Evolutionary conservation across 2,329 filamentous ascomycete genomes (phyloP).

Genomic region (Drechslerella coelobrocha): DNA sequence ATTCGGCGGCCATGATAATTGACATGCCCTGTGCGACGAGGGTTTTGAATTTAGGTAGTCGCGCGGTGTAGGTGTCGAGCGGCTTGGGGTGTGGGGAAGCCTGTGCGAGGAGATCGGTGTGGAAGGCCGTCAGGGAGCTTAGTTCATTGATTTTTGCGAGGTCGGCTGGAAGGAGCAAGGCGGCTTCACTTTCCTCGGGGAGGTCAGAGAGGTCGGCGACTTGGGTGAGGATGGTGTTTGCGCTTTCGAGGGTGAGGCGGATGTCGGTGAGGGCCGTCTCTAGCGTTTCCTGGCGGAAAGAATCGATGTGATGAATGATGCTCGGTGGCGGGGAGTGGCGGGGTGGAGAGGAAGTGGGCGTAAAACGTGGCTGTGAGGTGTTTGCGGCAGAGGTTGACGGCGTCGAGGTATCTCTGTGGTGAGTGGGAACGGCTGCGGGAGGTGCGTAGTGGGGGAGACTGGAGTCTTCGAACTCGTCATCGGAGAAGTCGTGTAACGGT

Average conservation of each 20-base stretch:
- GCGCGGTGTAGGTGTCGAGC: conserved; percentile 26
- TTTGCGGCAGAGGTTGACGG: conserved; percentile 36
- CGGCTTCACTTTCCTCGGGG: conserved; percentile 32
- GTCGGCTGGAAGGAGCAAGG: conserved; percentile 29
- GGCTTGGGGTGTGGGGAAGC: conserved; percentile 3
- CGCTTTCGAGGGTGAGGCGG: conserved; percentile 30
- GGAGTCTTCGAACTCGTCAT: conserved; percentile 34
- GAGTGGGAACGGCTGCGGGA: conserved; percentile 9
- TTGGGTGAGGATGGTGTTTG: conserved; percentile 46
- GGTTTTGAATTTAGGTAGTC: conserved; percentile 40
- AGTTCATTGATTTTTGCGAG: conserved; percentile 48
- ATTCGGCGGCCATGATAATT: conserved; percentile 45
- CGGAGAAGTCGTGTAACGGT: conserved; percentile 19
- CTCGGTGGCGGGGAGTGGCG: conserved; percentile 30
- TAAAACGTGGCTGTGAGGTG: conserved; percentile 37
- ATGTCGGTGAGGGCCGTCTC: conserved; percentile 48
- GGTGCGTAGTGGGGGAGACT: conserved; percentile 39
- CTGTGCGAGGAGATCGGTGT: conserved; percentile 9
- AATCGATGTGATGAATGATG: conserved; percentile 49
- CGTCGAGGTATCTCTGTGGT: conserved; percentile 24
- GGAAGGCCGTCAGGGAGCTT: conserved; percentile 16
- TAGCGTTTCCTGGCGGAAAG: conserved; percentile 47
- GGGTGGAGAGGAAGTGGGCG: conserved; percentile 41
- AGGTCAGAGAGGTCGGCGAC: conserved; percentile 35
- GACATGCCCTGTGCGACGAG: conserved; percentile 42